Percentiles rank a stretch among this genome's conserved stretches.
These are phyloP conservation scores for Candida taoyuanica DNA, from an alignment of 805 yeast species.

Conservation along the genomic window DNA sequence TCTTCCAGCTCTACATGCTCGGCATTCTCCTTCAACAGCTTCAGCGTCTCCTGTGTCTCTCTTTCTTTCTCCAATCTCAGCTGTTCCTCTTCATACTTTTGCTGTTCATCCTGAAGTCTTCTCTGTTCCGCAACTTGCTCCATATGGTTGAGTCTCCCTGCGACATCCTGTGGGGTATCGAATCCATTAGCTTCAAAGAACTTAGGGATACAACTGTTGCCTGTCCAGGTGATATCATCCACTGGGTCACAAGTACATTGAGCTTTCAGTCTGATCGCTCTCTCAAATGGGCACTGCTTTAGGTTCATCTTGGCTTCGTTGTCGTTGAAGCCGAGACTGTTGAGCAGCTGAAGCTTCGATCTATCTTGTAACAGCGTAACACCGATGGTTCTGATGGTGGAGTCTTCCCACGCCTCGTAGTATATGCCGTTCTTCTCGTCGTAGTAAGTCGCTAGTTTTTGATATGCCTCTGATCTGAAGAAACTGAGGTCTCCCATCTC, in stretches of 20 bases:
- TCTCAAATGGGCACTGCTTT: slow-evolving; percentile 62
- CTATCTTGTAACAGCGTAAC: slow-evolving; percentile 66
- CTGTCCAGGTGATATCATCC: slow-evolving; percentile 68
- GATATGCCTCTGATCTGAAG: slow-evolving; percentile 68
- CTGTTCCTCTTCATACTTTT: slow-evolving; percentile 15
- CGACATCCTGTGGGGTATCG: slow-evolving; percentile 14
- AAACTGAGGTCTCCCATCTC: slow-evolving; percentile 74
- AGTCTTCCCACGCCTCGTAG: slow-evolving; percentile 92
- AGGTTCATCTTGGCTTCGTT: slow-evolving; percentile 51
- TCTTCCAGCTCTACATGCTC: slow-evolving; percentile 8
- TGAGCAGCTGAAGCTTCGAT: slow-evolving; percentile 65
- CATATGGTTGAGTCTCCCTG: slow-evolving; percentile 1
- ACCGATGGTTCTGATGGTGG: slow-evolving; percentile 81
- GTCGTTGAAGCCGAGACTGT: slow-evolving; percentile 76
- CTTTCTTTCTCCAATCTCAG: slow-evolving; percentile 5
- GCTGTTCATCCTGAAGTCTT: slow-evolving; percentile 7
- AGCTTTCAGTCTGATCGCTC: slow-evolving; percentile 46
- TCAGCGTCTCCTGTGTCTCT: slow-evolving; percentile 32
- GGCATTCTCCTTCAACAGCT: slow-evolving; percentile 58
- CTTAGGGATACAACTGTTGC: slow-evolving; percentile 53
- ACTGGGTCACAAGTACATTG: slow-evolving; percentile 72
- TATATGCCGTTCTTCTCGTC: slow-evolving; percentile 78
- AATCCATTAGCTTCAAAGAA: slow-evolving; percentile 38
- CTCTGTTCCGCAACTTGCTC: slow-evolving; percentile 1
- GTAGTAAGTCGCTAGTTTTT: slow-evolving; percentile 59